These are phyloP conservation scores for Apiospora hydei DNA, from an alignment of 2,329 filamentous ascomycete species.

Conservation along the genomic window DNA sequence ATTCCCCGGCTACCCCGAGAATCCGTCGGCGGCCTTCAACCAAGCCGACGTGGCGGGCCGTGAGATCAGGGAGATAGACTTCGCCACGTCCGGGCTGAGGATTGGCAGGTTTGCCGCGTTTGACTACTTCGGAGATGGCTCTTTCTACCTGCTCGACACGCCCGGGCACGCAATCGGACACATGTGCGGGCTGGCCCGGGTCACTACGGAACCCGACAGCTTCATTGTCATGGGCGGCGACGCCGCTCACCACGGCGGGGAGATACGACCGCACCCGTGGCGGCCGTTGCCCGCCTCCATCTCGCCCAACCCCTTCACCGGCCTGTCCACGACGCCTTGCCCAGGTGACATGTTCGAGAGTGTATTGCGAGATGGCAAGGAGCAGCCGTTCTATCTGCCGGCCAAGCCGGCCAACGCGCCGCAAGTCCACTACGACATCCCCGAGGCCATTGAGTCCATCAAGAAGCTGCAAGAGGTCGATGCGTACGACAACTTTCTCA, in stretches of 20 bases:
- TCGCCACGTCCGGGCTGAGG: slow-evolving; percentile 29
- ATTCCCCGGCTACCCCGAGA: slow-evolving; percentile 34
- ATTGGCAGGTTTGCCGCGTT: slow-evolving; percentile 37
- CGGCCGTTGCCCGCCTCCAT: slow-evolving; percentile 46
- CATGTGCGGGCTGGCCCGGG: slow-evolving; percentile 48
- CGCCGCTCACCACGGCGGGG: slow-evolving; percentile 49
- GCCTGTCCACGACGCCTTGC: slow-evolving; percentile 41
- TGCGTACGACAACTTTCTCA: slow-evolving; percentile 50
- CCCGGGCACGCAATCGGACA: slow-evolving; percentile 44
- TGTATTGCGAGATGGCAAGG: slow-evolving; percentile 44
- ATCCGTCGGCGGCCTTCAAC: slow-evolving; percentile 32
- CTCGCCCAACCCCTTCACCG: slow-evolving; percentile 47
- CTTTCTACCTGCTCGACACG: slow-evolving; percentile 44
- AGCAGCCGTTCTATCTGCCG: slow-evolving; percentile 43
- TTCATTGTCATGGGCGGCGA: slow-evolving; percentile 54
- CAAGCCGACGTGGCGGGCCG: slow-evolving; percentile 38
- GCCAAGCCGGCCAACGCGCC: slow-evolving; percentile 26
- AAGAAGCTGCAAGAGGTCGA: slow-evolving; percentile 55
- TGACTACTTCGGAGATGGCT: slow-evolving; percentile 45
- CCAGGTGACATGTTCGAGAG: slow-evolving; percentile 49
- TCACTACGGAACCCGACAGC: slow-evolving; percentile 40
- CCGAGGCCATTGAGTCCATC: slow-evolving; percentile 47
- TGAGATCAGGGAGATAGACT: slow-evolving; percentile 35
- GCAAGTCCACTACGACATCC: slow-evolving; percentile 37
- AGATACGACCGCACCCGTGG: slow-evolving; percentile 44